These are phyloP conservation scores for Phytopythium kandeliae DNA, from an alignment of 352 stramenopile species.

Conservation along the genomic window DNA sequence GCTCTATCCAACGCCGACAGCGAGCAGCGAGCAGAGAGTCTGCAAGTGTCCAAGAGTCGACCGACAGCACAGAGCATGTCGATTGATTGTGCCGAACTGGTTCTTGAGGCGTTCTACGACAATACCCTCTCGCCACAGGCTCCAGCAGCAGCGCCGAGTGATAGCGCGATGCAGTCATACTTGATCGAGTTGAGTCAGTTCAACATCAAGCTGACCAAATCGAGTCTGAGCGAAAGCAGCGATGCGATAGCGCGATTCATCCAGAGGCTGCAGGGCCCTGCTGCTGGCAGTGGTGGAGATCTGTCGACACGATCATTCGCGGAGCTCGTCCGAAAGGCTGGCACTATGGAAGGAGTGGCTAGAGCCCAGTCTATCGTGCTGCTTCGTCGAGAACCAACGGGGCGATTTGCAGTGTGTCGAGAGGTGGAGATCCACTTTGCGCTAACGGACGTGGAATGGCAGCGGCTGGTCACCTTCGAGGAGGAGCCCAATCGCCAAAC, in stretches of 20 bases:
- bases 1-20: neutral
- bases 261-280: slow-evolving; percentile 8
- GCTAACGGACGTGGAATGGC: slow-evolving; percentile 41
- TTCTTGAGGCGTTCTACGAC: neutral
- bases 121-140: neutral
- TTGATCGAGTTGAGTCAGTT: slow-evolving; percentile 18
- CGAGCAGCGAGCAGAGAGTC: neutral
- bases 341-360: slow-evolving; percentile 29
- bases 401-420: slow-evolving; percentile 11
- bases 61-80: slow-evolving; percentile 1
- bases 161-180: neutral
- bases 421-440: slow-evolving; percentile 32
- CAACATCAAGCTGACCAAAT: slow-evolving; percentile 34
- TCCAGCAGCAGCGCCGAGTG: neutral
- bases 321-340: slow-evolving; percentile 18
- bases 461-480: neutral
- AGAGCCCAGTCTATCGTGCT: slow-evolving; percentile 12
- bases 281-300: neutral
- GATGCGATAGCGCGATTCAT: slow-evolving; percentile 30
- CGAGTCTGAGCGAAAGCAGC: slow-evolving; percentile 29
- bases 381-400: slow-evolving; percentile 1
- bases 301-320: slow-evolving; percentile 12
- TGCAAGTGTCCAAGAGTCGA: neutral
- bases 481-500: neutral
- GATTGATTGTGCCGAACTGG: neutral